A percentile compares a stretch with the other conserved stretches of the same genome.
phyloP scores from a whole-genome alignment of 345 rosid species.

The Corchorus capsularis region DNA sequence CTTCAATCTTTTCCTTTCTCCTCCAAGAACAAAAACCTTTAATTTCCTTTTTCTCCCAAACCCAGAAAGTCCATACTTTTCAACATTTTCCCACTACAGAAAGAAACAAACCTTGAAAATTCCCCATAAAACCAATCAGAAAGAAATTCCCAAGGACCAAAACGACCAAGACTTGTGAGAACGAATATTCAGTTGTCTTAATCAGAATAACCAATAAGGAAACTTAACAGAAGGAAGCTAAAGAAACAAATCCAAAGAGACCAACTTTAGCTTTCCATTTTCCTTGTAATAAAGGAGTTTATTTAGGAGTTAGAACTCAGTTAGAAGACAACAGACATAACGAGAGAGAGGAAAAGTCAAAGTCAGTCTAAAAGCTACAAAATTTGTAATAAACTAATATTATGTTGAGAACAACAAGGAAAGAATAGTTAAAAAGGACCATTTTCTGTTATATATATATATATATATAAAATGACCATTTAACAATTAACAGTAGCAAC shows the following conservation, averaged over 20 bases:
- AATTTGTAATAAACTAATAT: neutral
- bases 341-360: constrained; percentile 2
- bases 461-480: no score
- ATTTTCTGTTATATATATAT: no score
- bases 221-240: neutral
- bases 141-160: neutral
- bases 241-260: constrained; percentile 8
- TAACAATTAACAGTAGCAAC: no score
- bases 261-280: neutral
- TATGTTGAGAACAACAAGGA: neutral
- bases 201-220: neutral
- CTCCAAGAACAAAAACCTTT: neutral
- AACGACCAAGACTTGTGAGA: neutral
- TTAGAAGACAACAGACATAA: neutral
- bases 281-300: neutral
- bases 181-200: neutral
- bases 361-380: neutral
- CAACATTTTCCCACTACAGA: neutral
- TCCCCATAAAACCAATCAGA: neutral
- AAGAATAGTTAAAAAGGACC: neutral
- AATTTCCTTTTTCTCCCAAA: neutral
- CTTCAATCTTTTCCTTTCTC: neutral
- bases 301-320: no score
- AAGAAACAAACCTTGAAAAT: neutral
- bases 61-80: neutral